Evolutionary conservation across 768 basidiomycete species (phyloP), one percentile per base, ranked within the genome.

Genomic region (Tulasnella sp.): DNA sequence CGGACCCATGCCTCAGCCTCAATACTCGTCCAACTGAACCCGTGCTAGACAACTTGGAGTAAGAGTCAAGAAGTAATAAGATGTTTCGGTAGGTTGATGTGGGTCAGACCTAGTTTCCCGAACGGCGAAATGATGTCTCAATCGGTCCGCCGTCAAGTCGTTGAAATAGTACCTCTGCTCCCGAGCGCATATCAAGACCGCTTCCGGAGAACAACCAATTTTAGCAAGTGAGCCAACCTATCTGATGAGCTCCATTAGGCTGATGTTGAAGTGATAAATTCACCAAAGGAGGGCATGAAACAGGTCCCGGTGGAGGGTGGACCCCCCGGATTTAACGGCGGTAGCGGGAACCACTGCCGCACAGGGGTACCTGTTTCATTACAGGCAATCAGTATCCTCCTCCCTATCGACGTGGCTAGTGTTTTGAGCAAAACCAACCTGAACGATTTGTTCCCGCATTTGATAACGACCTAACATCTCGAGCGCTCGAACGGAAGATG

Each of bases 81-180:
- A 51, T 6, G 23, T 6, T 51, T n/a, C 23, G 32, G 61, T 67
- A 35, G 61, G 32, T 67, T 16, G 29, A 32, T 26, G 16, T 9
- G 10, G 23, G 9, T n/a, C 23, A 29, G 61, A 15, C 29, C 32
- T 67, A 32, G 7, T 67, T 67, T 67, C 29, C 61, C 61, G 61
- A 29, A 35, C 61, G 61, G 61, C 61, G 61, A 67, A 67, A 67
- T 67, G 32, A 15, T 67, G 61, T 67, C 61, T 67, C 61, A 67
- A 67, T 67, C 61, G 61, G 61, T 67, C 32, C 15, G 29, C 26
- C 29, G 26, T 32, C 61, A 57, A n/a, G n/a, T 57, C 29, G n/a
- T 67, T 16, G 26, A 18, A 35, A 29, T 35, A 26, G 29, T 35
- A 15, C 23, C 9, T 2, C 61, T 67, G 29, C 61, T n/a, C n/a